phyloP scores from a whole-genome alignment of 108 stramenopile species.

The Skeletonema marinoi region DNA sequence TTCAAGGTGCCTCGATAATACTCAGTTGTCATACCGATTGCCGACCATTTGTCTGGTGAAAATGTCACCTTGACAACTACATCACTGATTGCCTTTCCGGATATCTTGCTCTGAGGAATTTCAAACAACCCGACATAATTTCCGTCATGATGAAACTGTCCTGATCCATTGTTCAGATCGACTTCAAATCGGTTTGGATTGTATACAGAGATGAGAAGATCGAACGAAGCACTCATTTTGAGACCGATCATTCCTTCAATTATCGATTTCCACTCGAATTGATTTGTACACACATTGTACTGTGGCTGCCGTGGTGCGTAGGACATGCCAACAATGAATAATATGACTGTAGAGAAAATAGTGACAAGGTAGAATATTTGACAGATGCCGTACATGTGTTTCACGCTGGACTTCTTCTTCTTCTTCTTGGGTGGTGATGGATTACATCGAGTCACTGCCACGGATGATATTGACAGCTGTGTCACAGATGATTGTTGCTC shows the following conservation, averaged over 20 bases:
- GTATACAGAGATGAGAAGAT: conserved; percentile 71
- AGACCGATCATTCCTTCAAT: conserved; percentile 71
- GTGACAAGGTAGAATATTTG: conserved; percentile 52
- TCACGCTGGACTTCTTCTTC: conserved; percentile 4
- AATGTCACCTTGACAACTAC: conserved; percentile 74
- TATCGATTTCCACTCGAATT: conserved; percentile 77
- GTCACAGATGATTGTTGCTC: conserved; percentile 13
- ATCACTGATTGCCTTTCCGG: conserved; percentile 77
- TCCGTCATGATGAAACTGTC: conserved; percentile 70
- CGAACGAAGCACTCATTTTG: conserved; percentile 76
- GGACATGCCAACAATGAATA: conserved; percentile 44
- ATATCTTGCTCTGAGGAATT: conserved; percentile 60
- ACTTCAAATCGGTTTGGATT: conserved; percentile 81
- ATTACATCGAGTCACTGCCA: conserved; percentile 17
- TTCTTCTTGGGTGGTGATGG: too few species aligned
- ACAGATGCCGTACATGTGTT: conserved; percentile 47
- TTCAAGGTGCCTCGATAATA: conserved; percentile 71
- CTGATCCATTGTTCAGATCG: conserved; percentile 63
- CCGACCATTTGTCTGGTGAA: conserved; percentile 71
- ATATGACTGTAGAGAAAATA: conserved; percentile 34
- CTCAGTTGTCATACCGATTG: conserved; percentile 69
- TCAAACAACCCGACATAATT: conserved; percentile 71
- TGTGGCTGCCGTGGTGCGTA: conserved; percentile 74
- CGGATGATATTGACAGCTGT: conserved; percentile 17
- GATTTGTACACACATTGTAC: conserved; percentile 84